Conservation (phyloP, 495 filamentous ascomycete genomes). For the Neurospora cerealis region DNA sequence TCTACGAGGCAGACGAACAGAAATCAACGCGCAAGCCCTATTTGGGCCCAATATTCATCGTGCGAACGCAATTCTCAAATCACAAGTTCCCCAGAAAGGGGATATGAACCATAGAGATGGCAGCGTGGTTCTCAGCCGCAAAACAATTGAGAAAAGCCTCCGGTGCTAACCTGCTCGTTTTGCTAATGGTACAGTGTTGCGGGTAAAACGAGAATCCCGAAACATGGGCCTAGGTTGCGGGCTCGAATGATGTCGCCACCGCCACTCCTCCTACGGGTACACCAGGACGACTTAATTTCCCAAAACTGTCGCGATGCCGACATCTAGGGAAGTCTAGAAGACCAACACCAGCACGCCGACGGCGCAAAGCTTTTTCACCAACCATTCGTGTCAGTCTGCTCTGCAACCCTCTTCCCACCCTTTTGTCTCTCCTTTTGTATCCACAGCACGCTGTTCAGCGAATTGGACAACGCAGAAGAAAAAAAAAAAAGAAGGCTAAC, state of each 20-base stretch:
- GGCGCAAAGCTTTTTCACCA: neutral
- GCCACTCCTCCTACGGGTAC: neutral
- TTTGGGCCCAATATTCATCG: neutral
- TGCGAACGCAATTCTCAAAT: neutral
- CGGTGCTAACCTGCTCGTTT: neutral
- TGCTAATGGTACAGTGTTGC: neutral
- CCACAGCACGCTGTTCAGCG: neutral
- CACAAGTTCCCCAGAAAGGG: neutral
- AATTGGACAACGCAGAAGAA: neutral
- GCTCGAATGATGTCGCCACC: neutral
- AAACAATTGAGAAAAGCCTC: neutral
- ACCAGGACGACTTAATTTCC: neutral
- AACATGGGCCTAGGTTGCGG: neutral
- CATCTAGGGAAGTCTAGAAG: neutral
- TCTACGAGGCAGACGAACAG: neutral
- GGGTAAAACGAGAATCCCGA: neutral
- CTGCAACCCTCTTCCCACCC: neutral
- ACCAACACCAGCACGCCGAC: neutral
- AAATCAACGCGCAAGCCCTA: neutral
- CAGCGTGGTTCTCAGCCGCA: neutral
- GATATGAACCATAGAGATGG: neutral
- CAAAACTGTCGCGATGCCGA: neutral
- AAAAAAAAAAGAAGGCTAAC: neutral
- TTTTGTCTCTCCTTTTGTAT: neutral
- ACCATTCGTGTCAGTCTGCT: neutral